These are phyloP conservation scores for Halophytophthora polymorphica DNA, from an alignment of 352 stramenopile species.

Conservation along the genomic window DNA sequence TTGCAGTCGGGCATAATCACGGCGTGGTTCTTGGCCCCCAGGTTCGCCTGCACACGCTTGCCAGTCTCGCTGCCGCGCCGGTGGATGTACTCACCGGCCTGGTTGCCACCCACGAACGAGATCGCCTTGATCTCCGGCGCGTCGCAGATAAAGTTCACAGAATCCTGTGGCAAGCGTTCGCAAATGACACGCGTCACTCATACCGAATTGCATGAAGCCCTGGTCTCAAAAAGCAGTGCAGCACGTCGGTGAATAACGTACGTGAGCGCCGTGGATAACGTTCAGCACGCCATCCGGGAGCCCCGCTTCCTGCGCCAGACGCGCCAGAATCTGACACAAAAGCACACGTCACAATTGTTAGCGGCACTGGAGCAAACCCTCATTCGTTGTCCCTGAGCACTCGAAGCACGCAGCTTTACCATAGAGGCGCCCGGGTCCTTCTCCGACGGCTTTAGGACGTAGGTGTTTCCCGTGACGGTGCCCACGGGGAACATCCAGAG, in stretches of 20 bases:
- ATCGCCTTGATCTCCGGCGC: slow-evolving; percentile 94
- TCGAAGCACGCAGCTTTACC: slow-evolving; percentile 15
- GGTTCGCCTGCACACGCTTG: slow-evolving; percentile 95
- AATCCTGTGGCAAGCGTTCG: slow-evolving; percentile 43
- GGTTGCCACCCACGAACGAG: slow-evolving; percentile 95
- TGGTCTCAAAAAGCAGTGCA: slow-evolving; percentile 3
- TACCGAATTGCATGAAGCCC: not conserved
- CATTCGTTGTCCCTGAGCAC: not conserved
- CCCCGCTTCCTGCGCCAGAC: slow-evolving; percentile 91
- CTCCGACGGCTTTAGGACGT: slow-evolving; percentile 96
- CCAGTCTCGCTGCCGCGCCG: slow-evolving; percentile 81
- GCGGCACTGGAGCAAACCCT: not conserved
- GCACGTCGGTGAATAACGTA: slow-evolving; percentile 19
- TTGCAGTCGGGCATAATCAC: slow-evolving; percentile 94
- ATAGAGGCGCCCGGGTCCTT: slow-evolving; percentile 90
- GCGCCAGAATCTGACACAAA: slow-evolving; percentile 75
- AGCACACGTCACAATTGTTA: not conserved
- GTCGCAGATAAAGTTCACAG: slow-evolving; percentile 95
- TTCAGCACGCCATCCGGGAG: slow-evolving; percentile 95
- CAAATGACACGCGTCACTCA: slow-evolving; percentile 4
- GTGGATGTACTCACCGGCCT: slow-evolving; percentile 94
- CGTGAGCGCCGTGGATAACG: slow-evolving; percentile 87
- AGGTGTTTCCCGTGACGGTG: slow-evolving; percentile 94
- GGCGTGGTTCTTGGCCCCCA: slow-evolving; percentile 98
- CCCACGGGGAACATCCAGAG: slow-evolving; percentile 91